A percentile compares a stretch with the other conserved stretches of the same genome.
phyloP scores from a whole-genome alignment of 129 eudicot species.

The Helianthus tuberosus region DNA sequence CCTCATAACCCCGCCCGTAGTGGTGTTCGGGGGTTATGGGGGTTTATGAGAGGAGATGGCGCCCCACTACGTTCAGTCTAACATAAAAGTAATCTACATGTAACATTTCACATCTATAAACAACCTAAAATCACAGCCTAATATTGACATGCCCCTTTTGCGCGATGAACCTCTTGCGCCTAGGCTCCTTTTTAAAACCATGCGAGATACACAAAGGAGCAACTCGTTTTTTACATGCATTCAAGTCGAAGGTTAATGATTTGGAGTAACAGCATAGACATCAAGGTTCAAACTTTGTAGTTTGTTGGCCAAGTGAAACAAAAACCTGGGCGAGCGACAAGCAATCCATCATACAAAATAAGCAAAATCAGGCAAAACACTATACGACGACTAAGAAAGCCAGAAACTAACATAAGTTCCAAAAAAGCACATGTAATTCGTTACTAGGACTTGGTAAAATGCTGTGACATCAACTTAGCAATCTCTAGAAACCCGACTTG shows the following conservation, averaged over 20 bases:
- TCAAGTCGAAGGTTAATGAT: background rate
- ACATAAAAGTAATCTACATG: too few species aligned
- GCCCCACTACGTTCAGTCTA: too few species aligned
- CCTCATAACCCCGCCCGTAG: too few species aligned
- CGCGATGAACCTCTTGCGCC: too few species aligned
- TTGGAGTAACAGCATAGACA: background rate
- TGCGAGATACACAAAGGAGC: background rate
- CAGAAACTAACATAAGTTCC: conserved; percentile 14
- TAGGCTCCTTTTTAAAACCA: too few species aligned
- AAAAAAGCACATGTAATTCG: background rate
- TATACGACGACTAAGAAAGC: conserved; percentile 17
- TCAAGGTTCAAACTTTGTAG: background rate
- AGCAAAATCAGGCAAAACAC: too few species aligned
- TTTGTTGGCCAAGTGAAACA: background rate
- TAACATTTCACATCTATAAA: too few species aligned
- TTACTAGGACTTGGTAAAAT: conserved; percentile 51
- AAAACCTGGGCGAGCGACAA: background rate
- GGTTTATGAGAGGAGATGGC: too few species aligned
- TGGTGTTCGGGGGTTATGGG: too few species aligned
- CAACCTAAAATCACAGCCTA: too few species aligned
- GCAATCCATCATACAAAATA: background rate
- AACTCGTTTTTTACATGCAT: background rate
- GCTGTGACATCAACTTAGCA: conserved; percentile 61
- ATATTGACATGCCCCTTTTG: too few species aligned
- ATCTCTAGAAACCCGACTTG: conserved; percentile 70